Conservation (phyloP, 768 basidiomycete genomes). For the Cystobasidium ongulense region DNA sequence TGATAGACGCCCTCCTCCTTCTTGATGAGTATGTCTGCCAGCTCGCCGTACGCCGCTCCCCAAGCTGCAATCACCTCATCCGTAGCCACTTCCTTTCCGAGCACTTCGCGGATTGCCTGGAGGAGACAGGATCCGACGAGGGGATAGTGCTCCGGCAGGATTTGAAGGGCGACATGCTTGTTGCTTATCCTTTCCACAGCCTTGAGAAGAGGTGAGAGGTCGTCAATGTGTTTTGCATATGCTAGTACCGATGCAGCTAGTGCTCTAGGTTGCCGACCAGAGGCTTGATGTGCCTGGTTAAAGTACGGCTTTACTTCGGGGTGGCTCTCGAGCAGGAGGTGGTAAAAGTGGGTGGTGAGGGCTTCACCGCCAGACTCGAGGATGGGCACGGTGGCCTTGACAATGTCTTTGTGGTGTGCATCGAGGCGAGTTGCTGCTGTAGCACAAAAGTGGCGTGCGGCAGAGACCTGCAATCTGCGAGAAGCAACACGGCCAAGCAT, state of each 20-base stretch:
- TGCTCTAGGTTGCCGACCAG: neutral
- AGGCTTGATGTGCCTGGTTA: neutral
- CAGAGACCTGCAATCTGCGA: too few relatives aligned
- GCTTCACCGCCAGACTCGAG: neutral
- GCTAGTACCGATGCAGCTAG: neutral
- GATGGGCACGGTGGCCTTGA: neutral
- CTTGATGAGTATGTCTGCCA: neutral
- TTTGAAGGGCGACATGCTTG: neutral
- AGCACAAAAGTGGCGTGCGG: neutral
- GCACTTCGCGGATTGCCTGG: neutral
- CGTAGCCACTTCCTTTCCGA: neutral
- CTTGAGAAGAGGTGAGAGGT: neutral
- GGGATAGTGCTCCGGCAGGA: neutral
- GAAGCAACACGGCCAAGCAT: too few relatives aligned
- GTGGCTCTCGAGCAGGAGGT: neutral
- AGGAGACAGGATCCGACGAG: neutral
- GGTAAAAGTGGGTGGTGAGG: neutral
- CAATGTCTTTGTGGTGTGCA: neutral
- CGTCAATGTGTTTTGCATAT: slow-evolving; percentile 3
- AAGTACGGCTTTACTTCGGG: neutral
- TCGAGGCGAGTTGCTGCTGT: neutral
- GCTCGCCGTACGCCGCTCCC: neutral
- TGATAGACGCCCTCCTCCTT: neutral
- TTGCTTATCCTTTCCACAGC: neutral
- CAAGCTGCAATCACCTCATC: neutral